phyloP scores from a whole-genome alignment of 345 rosid genomes.

The Rhodamnia rubescens region DNA sequence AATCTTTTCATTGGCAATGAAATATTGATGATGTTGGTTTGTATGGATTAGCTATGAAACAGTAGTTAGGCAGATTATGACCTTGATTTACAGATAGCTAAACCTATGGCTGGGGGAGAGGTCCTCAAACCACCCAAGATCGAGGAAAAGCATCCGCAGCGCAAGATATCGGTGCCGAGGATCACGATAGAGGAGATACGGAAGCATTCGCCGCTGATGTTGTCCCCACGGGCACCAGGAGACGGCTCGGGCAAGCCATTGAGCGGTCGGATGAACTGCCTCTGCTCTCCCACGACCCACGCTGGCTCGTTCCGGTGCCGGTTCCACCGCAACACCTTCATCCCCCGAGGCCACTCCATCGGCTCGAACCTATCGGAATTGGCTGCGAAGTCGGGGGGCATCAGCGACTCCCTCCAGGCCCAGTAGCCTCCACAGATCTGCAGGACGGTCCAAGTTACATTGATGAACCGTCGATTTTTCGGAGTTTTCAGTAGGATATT shows the following conservation, averaged over 20 bases:
- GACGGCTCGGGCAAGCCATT: background rate
- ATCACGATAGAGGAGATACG: background rate
- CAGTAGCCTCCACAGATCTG: background rate
- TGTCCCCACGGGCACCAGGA: background rate
- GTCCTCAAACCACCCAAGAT: slow-evolving; percentile 3
- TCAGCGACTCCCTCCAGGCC: background rate
- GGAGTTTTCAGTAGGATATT: background rate
- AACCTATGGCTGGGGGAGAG: background rate
- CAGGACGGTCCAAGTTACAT: background rate
- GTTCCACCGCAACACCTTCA: slow-evolving; percentile 31
- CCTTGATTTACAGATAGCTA: background rate
- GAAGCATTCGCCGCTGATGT: background rate
- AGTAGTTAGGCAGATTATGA: background rate
- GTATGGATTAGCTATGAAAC: background rate
- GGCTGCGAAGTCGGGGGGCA: slow-evolving; percentile 2
- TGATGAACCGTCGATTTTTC: background rate
- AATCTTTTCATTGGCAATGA: background rate
- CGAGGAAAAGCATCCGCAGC: background rate
- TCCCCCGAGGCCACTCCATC: slow-evolving; percentile 42
- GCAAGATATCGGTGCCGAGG: background rate
- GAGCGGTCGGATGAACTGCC: slow-evolving; percentile 25
- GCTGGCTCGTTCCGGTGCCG: slow-evolving; percentile 72
- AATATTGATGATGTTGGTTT: background rate
- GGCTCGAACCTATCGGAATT: slow-evolving; percentile 49
- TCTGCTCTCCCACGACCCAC: slow-evolving; percentile 75